A percentile compares a stretch with the other conserved stretches of the same genome.
Evolutionary conservation across 345 rosid species (phyloP).

Genomic region (Syzygium oleosum): DNA sequence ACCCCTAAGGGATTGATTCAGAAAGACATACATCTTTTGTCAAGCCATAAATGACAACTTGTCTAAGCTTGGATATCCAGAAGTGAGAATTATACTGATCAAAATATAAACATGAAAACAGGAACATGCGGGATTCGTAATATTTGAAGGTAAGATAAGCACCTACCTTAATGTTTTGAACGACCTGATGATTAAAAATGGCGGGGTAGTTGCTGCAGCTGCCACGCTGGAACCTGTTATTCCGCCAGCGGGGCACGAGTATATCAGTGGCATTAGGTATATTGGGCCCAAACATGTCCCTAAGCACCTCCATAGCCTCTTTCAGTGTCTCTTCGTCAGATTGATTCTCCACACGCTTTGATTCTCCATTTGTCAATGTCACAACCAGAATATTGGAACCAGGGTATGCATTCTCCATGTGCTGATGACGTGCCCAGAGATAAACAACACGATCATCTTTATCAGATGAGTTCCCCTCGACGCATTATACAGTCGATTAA

Average conservation of each 20-base stretch:
- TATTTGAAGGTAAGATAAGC: background rate
- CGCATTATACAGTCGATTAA: background rate
- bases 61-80: background rate
- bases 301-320: constrained; percentile 84
- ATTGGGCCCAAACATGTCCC: constrained; percentile 83
- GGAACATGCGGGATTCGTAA: background rate
- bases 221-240: constrained; percentile 91
- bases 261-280: constrained; percentile 71
- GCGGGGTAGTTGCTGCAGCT: constrained; percentile 95
- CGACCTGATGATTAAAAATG: constrained; percentile 45
- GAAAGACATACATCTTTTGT: background rate
- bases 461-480: background rate
- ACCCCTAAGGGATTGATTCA: background rate
- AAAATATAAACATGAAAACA: background rate
- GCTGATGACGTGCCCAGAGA: constrained; percentile 49
- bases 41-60: background rate
- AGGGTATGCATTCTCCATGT: constrained; percentile 96
- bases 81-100: background rate
- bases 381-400: constrained; percentile 87
- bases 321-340: constrained; percentile 61
- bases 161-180: constrained; percentile 58
- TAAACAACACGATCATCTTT: constrained; percentile 19
- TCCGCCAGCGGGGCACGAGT: constrained; percentile 96
- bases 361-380: constrained; percentile 85
- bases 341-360: constrained; percentile 88